A percentile compares a stretch with the other conserved stretches of the same genome.
phyloP scores from a whole-genome alignment of 768 basidiomycete genomes.

The Auricularia heimuer region DNA sequence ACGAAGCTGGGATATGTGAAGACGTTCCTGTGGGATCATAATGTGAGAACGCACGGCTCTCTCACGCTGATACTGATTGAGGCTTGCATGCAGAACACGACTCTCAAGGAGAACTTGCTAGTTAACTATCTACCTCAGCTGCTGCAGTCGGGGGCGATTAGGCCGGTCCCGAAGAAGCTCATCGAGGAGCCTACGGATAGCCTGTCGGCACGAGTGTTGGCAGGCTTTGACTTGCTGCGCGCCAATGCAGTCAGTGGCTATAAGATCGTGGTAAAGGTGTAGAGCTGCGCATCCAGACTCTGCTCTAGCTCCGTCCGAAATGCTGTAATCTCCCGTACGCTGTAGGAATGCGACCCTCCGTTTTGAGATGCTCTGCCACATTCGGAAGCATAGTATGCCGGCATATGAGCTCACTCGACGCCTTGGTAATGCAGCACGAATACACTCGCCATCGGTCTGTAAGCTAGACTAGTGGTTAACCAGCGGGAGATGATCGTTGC shows the following conservation, averaged over 20 bases:
- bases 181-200: conserved; percentile 23
- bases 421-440: too few relatives aligned
- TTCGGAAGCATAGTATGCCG: too few relatives aligned
- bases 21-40: conserved; percentile 31
- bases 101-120: conserved; percentile 34
- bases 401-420: too few relatives aligned
- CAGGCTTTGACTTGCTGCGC: conserved; percentile 36
- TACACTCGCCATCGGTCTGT: too few relatives aligned
- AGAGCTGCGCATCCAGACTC: background rate
- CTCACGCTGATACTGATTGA: conserved; percentile 17
- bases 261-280: conserved; percentile 36
- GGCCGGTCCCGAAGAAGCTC: conserved; percentile 32
- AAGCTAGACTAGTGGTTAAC: too few relatives aligned
- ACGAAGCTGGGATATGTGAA: conserved; percentile 29
- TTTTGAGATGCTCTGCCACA: too few relatives aligned
- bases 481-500: too few relatives aligned
- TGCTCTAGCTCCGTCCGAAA: too few relatives aligned
- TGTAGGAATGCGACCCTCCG: too few relatives aligned
- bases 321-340: too few relatives aligned
- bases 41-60: too few relatives aligned
- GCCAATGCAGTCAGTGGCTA: conserved; percentile 41
- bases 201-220: conserved; percentile 31
- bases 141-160: conserved; percentile 28
- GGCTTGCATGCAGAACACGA: conserved; percentile 24
- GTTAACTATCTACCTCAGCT: conserved; percentile 35